These are phyloP conservation scores for Trebouxia sp. DNA, from an alignment of 139 green algal genomes.

Conservation along the genomic window DNA sequence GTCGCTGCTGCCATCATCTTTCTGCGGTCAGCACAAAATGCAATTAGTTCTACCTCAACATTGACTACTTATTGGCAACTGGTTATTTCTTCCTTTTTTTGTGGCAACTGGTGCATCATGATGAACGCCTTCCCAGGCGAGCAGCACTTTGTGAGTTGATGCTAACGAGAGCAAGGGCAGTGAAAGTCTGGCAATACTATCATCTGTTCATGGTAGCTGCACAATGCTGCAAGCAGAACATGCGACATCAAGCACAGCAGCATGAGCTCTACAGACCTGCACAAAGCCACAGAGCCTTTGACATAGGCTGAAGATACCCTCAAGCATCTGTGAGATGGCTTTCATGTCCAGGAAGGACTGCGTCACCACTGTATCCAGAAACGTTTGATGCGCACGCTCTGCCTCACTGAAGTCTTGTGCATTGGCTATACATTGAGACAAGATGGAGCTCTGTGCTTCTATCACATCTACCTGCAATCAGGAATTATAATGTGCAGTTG, in stretches of 20 bases:
- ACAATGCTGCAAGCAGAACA: too few species aligned
- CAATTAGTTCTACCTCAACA: not conserved
- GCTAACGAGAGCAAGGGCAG: too few species aligned
- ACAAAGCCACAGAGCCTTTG: slow-evolving; percentile 53
- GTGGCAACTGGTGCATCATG: too few species aligned
- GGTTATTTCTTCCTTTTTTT: not conserved
- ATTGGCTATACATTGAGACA: slow-evolving; percentile 54
- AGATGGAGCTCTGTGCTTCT: slow-evolving; percentile 57
- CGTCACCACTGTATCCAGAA: slow-evolving; percentile 62
- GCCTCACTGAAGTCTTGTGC: slow-evolving; percentile 74
- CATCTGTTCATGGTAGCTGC: too few species aligned
- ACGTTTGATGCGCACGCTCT: slow-evolving; percentile 65
- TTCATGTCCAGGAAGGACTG: slow-evolving; percentile 76
- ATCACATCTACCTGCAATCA: slow-evolving; percentile 79
- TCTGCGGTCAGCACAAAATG: not conserved
- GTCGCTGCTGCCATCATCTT: slow-evolving; percentile 25
- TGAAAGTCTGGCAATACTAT: too few species aligned
- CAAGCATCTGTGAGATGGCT: slow-evolving; percentile 50
- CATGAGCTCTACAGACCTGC: slow-evolving; percentile 1
- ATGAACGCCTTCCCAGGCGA: too few species aligned
- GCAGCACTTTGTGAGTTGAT: too few species aligned
- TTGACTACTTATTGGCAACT: too few species aligned
- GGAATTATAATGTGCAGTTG: not conserved
- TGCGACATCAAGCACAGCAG: not conserved
- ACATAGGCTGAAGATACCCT: slow-evolving; percentile 63